Evolutionary conservation across 2,329 filamentous ascomycete species (phyloP).

Genomic region (Aspergillus texensis): DNA sequence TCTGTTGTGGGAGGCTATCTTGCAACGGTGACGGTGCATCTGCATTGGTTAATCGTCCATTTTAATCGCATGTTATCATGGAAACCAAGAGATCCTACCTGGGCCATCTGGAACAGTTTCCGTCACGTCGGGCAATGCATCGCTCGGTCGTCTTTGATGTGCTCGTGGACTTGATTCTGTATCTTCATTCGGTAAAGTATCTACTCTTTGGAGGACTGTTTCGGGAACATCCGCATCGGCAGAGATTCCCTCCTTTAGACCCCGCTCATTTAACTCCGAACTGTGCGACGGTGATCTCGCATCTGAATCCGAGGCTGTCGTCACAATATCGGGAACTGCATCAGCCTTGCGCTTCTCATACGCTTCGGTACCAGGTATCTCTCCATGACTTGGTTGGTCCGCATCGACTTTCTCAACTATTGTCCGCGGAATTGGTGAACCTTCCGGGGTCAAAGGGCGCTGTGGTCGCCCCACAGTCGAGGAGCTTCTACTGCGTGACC

Average conservation of each 20-base stretch:
- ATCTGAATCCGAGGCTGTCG: conserved; percentile 49
- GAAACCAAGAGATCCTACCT: conserved; percentile 57
- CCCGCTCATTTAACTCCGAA: conserved; percentile 24
- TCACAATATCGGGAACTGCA: conserved; percentile 61
- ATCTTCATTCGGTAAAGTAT: conserved; percentile 41
- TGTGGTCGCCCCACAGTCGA: conserved; percentile 47
- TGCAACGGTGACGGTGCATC: conserved; percentile 57
- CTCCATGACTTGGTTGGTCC: conserved; percentile 59
- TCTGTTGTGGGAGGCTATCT: conserved; percentile 52
- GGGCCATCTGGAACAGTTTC: conserved; percentile 50
- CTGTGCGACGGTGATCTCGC: conserved; percentile 20
- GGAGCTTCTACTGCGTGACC: conserved; percentile 42
- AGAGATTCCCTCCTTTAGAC: conserved; percentile 4
- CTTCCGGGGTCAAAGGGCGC: conserved; percentile 53
- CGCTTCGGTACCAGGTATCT: conserved; percentile 63
- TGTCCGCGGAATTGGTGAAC: conserved; percentile 58
- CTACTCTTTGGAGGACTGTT: conserved; percentile 49
- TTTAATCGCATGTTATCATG: conserved; percentile 39
- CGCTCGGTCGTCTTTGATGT: conserved; percentile 43
- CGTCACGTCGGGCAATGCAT: conserved; percentile 47
- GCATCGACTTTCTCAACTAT: conserved; percentile 65
- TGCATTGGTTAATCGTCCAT: conserved; percentile 63
- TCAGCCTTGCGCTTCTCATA: conserved; percentile 60
- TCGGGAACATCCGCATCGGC: conserved; percentile 39
- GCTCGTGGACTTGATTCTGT: conserved; percentile 39